These are phyloP conservation scores for Orbilia blumenaviensis DNA, from an alignment of 2,329 filamentous ascomycete genomes.

Conservation along the genomic window DNA sequence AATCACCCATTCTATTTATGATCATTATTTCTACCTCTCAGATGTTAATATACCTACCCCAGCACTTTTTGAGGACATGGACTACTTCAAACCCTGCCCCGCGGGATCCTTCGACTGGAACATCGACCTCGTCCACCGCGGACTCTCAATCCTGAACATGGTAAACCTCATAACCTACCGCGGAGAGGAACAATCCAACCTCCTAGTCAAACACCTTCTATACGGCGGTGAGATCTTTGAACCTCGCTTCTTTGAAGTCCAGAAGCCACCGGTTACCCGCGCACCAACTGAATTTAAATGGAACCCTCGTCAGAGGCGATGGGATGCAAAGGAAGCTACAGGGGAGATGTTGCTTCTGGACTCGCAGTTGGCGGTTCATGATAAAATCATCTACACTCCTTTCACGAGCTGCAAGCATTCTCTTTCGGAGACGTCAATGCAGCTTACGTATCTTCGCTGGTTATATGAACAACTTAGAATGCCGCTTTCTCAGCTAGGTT, in stretches of 20 bases:
- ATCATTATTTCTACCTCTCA: too few relatives aligned
- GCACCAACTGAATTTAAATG: constrained; percentile 9
- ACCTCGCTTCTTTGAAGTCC: constrained; percentile 3
- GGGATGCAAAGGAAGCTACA: background rate
- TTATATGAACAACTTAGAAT: constrained; percentile 2
- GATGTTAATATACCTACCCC: too few relatives aligned
- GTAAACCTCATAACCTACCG: constrained; percentile 15
- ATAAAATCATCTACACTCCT: constrained; percentile 25
- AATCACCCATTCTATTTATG: too few relatives aligned
- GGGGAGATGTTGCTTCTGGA: constrained; percentile 20
- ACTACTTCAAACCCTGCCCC: background rate
- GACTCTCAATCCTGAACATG: constrained; percentile 29
- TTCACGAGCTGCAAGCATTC: background rate
- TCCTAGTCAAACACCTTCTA: constrained; percentile 16
- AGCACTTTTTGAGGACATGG: background rate
- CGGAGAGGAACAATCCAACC: constrained; percentile 3
- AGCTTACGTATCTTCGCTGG: constrained; percentile 10
- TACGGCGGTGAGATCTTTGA: constrained; percentile 24
- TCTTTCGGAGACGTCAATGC: constrained; percentile 34
- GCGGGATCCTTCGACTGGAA: background rate
- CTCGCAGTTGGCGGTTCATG: constrained; percentile 4
- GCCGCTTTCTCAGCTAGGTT: background rate
- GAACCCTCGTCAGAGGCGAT: background rate
- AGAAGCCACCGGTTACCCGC: background rate
- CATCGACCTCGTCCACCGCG: constrained; percentile 13